Base-by-base conservation (phyloP, 768 basidiomycete species). In the Termitomyces heimii region DNA sequence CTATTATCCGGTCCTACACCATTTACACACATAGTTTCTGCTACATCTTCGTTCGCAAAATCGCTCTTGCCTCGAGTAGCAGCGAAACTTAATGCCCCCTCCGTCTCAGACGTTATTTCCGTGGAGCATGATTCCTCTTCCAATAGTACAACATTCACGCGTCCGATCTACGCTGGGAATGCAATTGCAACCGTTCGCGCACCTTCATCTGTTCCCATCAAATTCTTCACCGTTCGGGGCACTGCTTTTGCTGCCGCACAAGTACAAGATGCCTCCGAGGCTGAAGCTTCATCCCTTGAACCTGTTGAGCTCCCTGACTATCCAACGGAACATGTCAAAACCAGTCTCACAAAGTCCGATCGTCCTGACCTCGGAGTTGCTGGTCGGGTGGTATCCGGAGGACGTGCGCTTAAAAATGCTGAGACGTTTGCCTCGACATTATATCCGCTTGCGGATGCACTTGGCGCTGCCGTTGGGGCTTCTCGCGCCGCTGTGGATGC, bases 111-210 rank as follows among this genome's bases (percentile, higher is more conserved):
- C 71, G 83, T 98, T 64, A 90, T 86, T 34, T 88, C 88, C 14
- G 76, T 98, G 61, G 79, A 85, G 40, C 85, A 92, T 68, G 88
- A 92, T 65, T 55, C 72, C 29, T 70, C 85, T 3, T 83, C 84
- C 34, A 86, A 88, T 62, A 81, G 78, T 64, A 93, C 92, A 39
- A 92, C 85, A 1, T 98, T 95, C 70, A 86, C 89, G 5, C 89
- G 96, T 26, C 94, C 93, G 28, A 97, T 98, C 65, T 98, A 99
- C 65, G 97, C 97, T 24, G 97, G 97, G 49, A 98, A 98, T 67
- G 97, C 97, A 45, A 93, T 98, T 55, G 82, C 94, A 26, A 96
- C 94, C 43, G 87, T 99, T 63, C 85, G 86, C 58, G 90, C 89
- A 0, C 76, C 85, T 0, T 81, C 83, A n/a, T 81, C 81, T 52